Conservation (phyloP, 2,329 filamentous ascomycete species). For the Bretziella fagacearum region DNA sequence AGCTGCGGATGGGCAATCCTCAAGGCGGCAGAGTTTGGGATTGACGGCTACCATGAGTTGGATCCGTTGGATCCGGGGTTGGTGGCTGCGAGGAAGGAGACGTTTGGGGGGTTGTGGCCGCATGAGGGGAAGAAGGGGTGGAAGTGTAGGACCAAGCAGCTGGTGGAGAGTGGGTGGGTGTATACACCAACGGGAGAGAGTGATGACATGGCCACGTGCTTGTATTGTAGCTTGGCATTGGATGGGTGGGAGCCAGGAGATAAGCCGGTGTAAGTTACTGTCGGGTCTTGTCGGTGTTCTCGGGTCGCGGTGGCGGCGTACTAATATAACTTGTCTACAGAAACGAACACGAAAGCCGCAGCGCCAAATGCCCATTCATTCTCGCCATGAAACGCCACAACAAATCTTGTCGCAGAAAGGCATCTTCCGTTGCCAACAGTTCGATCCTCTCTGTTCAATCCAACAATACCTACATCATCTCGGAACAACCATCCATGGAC, state of each 20-base stretch:
- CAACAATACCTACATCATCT: constrained; percentile 30
- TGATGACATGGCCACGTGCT: constrained; percentile 78
- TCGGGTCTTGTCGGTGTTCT: not conserved
- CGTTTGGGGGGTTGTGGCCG: constrained; percentile 75
- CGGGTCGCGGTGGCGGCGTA: too few relatives aligned
- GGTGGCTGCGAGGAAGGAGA: constrained; percentile 60
- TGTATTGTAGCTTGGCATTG: constrained; percentile 75
- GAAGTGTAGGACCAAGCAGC: constrained; percentile 79
- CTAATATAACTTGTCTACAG: constrained; percentile 29
- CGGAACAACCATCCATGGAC: constrained; percentile 24
- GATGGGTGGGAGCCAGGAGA: constrained; percentile 93
- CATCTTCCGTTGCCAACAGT: constrained; percentile 42
- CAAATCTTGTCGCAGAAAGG: constrained; percentile 34
- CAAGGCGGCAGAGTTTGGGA: constrained; percentile 41
- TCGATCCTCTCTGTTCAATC: constrained; percentile 49
- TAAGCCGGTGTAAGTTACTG: constrained; percentile 54
- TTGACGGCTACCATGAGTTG: constrained; percentile 46
- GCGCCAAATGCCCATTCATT: constrained; percentile 72
- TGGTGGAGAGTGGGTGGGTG: constrained; percentile 86
- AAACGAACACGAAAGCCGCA: constrained; percentile 70
- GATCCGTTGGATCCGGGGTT: constrained; percentile 60
- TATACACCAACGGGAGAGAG: constrained; percentile 72
- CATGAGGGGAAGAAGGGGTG: constrained; percentile 77
- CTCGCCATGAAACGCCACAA: constrained; percentile 45
- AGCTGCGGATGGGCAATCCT: constrained; percentile 78